Base-by-base conservation (phyloP, 140 eudicot genomes). In the Ambrosia hybrid region DNA sequence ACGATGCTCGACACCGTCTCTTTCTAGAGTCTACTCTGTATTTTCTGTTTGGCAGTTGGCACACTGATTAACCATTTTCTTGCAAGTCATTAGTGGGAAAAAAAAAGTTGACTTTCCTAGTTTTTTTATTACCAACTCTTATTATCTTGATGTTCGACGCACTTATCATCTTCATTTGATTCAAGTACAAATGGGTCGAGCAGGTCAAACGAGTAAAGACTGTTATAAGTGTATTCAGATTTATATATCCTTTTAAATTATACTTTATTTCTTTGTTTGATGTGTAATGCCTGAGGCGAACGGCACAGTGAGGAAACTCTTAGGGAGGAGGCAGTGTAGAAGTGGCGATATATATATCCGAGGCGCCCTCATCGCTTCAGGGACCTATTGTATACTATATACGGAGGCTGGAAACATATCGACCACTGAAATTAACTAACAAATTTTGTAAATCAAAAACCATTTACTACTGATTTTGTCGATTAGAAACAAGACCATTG, bases 1-100 rank as follows among this genome's bases (percentile, higher is more conserved):
- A 91, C 96, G 73, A 88, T 91, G 97, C 86, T 91, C 9, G 91
- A 91, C 81, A 91, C 97, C 0, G 97, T 91, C 65, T 92, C 87
- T 74, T 91, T 91, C 82, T 88, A 88, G 59, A 57, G 0, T 17
- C 66, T 8, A n/a, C 14, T 8, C 9, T 61, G 46, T 49, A 46
- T 37, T 51, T 58, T 73, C 9, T 63, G 52, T 63, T 38, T 57
- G 65, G 67, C 67, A 62, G 10, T 57, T 62, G 66, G 49, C 45
- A 62, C 26, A 5, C 11, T 14, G 68, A 38, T 63, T 63, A 37
- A 38, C 33, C 68, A 38, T 36, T 62, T 15, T 36, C 48, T 62
- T 63, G 68, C 38, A 38, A 38, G 26, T n/a, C 51, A 63, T 38
- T 63, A 2, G 26, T 13, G 51, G 13, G 36, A n/a, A 1, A 14